A percentile compares a stretch with the other conserved stretches of the same genome.
Evolutionary conservation across 768 basidiomycete genomes (phyloP).

Genomic region (Boletus vermiculosoides): DNA sequence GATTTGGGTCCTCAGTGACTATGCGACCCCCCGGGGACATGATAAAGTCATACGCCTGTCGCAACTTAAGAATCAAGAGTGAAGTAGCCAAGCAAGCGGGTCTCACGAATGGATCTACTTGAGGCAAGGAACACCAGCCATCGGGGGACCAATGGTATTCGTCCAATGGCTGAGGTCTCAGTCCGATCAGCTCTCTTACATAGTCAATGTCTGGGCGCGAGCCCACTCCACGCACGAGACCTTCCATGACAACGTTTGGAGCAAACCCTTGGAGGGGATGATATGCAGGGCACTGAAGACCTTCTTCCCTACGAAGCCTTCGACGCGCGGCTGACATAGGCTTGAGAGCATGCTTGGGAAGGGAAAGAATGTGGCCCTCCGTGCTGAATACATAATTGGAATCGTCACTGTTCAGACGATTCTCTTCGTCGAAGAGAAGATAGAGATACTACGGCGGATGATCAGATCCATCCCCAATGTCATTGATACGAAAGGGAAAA

Average conservation of each 20-base stretch:
- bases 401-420: slow-evolving; percentile 68
- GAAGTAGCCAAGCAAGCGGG: slow-evolving; percentile 8
- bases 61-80: slow-evolving; percentile 1
- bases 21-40: slow-evolving; percentile 56
- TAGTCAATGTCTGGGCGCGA: slow-evolving; percentile 79
- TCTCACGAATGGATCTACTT: slow-evolving; percentile 65
- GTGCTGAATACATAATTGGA: slow-evolving; percentile 93
- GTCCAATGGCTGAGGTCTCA: slow-evolving; percentile 48
- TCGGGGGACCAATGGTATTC: slow-evolving; percentile 58
- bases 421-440: slow-evolving; percentile 86
- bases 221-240: slow-evolving; percentile 67
- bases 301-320: slow-evolving; percentile 60
- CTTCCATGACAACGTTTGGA: slow-evolving; percentile 34
- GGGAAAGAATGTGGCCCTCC: slow-evolving; percentile 84
- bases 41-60: slow-evolving; percentile 79
- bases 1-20: slow-evolving; percentile 67
- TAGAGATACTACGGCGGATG: slow-evolving; percentile 71
- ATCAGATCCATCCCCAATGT: slow-evolving; percentile 1
- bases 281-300: slow-evolving; percentile 75
- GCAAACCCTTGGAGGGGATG: slow-evolving; percentile 39
- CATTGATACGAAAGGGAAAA: not conserved
- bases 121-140: slow-evolving; percentile 77
- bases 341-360: slow-evolving; percentile 55
- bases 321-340: slow-evolving; percentile 58
- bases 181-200: slow-evolving; percentile 65